Evolutionary conservation across 768 basidiomycete species (phyloP), one percentile per base, ranked within the genome.

Genomic region (Auriscalpium vulgare): DNA sequence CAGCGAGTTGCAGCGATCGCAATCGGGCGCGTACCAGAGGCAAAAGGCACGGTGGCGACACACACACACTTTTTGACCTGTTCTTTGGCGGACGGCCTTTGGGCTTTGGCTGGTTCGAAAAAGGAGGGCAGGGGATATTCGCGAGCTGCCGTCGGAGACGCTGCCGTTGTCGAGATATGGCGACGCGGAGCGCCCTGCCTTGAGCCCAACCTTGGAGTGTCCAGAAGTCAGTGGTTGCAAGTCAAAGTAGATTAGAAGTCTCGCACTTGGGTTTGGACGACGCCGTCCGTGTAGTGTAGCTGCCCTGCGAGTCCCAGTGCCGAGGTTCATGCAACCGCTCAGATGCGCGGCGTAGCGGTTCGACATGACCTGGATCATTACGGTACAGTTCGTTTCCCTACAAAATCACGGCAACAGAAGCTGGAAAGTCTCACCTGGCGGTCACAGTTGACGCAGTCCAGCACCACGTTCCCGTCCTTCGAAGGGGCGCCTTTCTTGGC

Each of bases 311-410:
- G 74, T 72, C 11, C 84, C 80, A 36, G 80, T 82, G 43, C 77
- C 78, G 37, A 92, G 72, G 1, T 88, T 87, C 80, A 95, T 83
- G 66, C 92, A 95, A 2, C 73, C 68, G 55, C 84, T 85, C 37
- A 95, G 75, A 70, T 95, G 92, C 40, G 86, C 81, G 14, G 92
- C 91, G 67, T 88, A 94, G 60, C 91, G 80, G 68, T 82, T 91
- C 16, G 89, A 88, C 36, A 88, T 84, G 65, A 90, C 76, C 92
- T 94, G 66, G 8, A 8, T 40, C 23, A 13, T 13, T 29, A 14
- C 17, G 29, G 43, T 37, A 47, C 43, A 45, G 14, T 19, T 35
- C 51, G 49, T n/a, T 34, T 19, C 23, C 37, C 35, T 37, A 10
- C 1, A 14, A 14, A 35, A 29, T 9, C 8, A 34, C 17, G 10